Evolutionary conservation across 2,329 filamentous ascomycete genomes (phyloP).

Genomic region (Sporothrix globosa): DNA sequence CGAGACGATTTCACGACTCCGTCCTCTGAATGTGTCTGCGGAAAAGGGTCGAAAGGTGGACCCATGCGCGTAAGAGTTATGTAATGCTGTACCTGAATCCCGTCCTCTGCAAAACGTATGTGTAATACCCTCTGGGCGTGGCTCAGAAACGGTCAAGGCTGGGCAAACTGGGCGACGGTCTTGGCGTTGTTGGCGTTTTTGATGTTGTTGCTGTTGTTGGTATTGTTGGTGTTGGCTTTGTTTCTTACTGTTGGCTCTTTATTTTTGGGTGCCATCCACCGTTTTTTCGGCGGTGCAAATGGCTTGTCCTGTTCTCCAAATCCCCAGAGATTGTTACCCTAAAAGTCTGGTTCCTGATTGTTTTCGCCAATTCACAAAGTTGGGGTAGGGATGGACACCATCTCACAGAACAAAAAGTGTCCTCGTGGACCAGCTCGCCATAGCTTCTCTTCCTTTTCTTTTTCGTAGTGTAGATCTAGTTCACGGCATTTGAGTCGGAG

Average conservation of each 20-base stretch:
- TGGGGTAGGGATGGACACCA: conserved; percentile 17
- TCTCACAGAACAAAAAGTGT: neutral
- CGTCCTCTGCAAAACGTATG: neutral
- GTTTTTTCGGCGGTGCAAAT: conserved; percentile 22
- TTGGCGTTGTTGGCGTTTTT: neutral
- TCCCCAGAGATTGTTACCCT: too few species aligned
- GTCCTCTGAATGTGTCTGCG: neutral
- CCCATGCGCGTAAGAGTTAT: neutral
- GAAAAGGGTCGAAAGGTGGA: neutral
- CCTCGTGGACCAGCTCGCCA: conserved; percentile 1
- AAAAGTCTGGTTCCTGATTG: conserved; percentile 12
- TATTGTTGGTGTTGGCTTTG: too few species aligned
- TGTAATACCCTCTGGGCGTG: neutral
- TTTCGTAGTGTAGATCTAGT: neutral
- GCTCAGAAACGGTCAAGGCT: conserved; percentile 4
- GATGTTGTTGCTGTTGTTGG: too few species aligned
- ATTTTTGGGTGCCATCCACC: neutral
- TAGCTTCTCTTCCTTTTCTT: conserved; percentile 3
- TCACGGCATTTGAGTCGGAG: neutral
- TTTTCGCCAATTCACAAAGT: conserved; percentile 14
- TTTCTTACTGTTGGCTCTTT: too few species aligned
- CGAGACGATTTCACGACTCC: conserved; percentile 10
- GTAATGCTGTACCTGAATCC: neutral
- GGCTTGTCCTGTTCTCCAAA: neutral
- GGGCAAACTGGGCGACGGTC: neutral